Evolutionary conservation across 2,329 filamentous ascomycete species (phyloP).

Genomic region (Trichoderma simmonsii): DNA sequence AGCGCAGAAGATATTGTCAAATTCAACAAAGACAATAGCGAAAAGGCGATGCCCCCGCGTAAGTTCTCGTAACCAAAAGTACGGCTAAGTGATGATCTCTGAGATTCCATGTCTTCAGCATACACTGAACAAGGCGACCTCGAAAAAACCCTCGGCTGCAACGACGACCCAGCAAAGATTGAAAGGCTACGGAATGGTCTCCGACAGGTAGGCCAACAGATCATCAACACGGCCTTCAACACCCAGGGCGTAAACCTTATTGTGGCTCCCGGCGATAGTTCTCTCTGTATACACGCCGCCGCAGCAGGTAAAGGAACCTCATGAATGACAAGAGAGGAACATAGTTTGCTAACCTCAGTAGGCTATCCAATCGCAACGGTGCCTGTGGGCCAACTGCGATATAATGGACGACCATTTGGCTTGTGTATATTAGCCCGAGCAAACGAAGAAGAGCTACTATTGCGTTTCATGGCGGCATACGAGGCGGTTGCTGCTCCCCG

Average conservation of each 20-base stretch:
- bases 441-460: conserved; percentile 16
- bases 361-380: conserved; percentile 20
- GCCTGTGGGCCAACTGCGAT: conserved; percentile 17
- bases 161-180: conserved; percentile 9
- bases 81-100: accelerated
- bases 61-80: background rate
- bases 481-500: conserved; percentile 15
- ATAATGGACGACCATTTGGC: conserved; percentile 22
- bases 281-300: conserved; percentile 21
- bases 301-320: conserved; percentile 16
- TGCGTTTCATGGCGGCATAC: conserved; percentile 21
- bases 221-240: conserved; percentile 14
- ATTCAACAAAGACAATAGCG: conserved; percentile 21
- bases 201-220: background rate
- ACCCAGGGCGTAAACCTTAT: conserved; percentile 15
- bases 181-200: background rate
- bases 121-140: conserved; percentile 22
- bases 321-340: background rate
- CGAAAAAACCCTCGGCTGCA: conserved; percentile 19
- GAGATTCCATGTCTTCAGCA: background rate
- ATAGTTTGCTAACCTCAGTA: background rate
- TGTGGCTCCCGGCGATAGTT: conserved; percentile 19
- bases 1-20: conserved; percentile 20
- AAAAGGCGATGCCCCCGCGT: conserved; percentile 21
- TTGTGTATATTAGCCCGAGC: conserved; percentile 18